phyloP scores from a whole-genome alignment of 2,329 filamentous ascomycete genomes.

The Ceratocystis lukuohia region DNA sequence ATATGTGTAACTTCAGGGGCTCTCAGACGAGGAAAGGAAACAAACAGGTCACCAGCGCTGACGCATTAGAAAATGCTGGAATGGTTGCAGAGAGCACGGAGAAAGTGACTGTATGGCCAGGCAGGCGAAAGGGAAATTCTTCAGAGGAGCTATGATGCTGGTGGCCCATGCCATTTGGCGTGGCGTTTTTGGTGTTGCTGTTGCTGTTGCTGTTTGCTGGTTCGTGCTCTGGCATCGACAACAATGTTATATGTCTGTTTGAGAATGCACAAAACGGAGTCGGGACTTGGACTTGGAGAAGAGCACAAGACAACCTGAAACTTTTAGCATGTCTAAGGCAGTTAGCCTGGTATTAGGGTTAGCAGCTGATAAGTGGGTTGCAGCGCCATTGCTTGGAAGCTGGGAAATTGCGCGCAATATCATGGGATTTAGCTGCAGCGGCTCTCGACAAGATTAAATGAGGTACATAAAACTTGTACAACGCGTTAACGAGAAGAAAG shows the following conservation, averaged over 20 bases:
- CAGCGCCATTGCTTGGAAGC: too few relatives aligned
- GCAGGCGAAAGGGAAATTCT: background rate
- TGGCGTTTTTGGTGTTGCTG: background rate
- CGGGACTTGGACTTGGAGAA: background rate
- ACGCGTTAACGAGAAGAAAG: background rate
- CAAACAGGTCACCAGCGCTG: background rate
- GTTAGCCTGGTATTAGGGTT: background rate
- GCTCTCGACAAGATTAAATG: too few relatives aligned
- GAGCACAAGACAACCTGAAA: background rate
- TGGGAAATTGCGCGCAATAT: too few relatives aligned
- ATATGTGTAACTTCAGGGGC: background rate
- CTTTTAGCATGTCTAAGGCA: background rate
- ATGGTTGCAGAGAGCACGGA: background rate
- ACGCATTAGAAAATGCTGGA: too few relatives aligned
- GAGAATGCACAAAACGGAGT: background rate
- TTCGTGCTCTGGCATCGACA: background rate
- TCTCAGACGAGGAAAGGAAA: background rate
- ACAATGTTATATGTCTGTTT: background rate
- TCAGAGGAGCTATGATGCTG: conserved; percentile 3
- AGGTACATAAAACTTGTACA: background rate
- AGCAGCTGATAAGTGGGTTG: background rate
- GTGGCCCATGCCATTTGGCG: conserved; percentile 3
- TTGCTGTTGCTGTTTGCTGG: background rate
- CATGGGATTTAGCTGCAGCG: too few relatives aligned
- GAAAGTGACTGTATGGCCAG: background rate